A percentile compares a stretch with the other conserved stretches of the same genome.
phyloP scores from a whole-genome alignment of 345 rosid genomes.

The Pistacia vera region DNA sequence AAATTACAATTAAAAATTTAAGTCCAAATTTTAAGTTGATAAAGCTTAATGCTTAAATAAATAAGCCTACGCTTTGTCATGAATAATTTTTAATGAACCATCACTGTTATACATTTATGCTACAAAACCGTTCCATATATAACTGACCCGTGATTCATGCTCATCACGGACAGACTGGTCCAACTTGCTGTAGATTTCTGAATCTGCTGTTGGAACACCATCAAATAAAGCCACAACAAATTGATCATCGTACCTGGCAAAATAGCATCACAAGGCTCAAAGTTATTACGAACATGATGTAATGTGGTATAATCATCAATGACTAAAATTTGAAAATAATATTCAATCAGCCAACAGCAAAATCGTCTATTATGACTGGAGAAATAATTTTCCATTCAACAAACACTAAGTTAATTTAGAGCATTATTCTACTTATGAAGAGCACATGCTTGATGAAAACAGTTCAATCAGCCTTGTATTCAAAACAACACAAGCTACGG shows the following conservation, averaged over 20 bases:
- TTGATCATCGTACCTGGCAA: conserved; percentile 74
- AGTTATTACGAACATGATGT: conserved; percentile 17
- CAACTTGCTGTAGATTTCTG: conserved; percentile 73
- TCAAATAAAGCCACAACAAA: conserved; percentile 77
- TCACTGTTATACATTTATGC: neutral
- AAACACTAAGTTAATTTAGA: neutral
- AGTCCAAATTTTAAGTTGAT: too few relatives aligned
- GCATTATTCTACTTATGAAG: neutral
- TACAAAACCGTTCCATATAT: neutral
- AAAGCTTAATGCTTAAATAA: too few relatives aligned
- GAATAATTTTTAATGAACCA: neutral
- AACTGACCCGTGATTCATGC: conserved; percentile 82
- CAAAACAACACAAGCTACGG: neutral
- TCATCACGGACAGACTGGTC: conserved; percentile 68
- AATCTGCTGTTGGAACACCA: conserved; percentile 88
- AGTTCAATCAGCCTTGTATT: neutral
- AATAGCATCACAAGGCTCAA: conserved; percentile 22
- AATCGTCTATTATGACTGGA: neutral
- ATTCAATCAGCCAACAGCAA: conserved; percentile 1
- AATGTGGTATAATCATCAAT: conserved; percentile 5
- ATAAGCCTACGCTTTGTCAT: neutral
- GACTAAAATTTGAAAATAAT: neutral
- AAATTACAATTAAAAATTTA: too few relatives aligned
- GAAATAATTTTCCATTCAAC: neutral
- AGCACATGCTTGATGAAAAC: neutral